Evolutionary conservation across 1,139 yeast species (phyloP), one percentile per base, ranked within the genome.

Genomic region (Blastobotrys elegans): DNA sequence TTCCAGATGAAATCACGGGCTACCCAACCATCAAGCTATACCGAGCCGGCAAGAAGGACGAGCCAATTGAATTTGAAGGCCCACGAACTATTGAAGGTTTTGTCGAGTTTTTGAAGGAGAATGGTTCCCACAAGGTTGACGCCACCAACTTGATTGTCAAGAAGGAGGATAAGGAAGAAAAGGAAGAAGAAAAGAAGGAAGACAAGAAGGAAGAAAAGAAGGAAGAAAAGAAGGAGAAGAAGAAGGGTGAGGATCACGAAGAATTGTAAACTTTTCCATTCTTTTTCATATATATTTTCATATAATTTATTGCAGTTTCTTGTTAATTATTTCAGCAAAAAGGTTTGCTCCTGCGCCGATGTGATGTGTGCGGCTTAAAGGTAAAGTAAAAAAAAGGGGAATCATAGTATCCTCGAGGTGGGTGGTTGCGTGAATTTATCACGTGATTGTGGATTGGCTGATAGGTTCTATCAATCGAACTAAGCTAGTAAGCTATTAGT

Each of bases 1-100:
- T 90, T 53, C 83, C 81, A 49, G 83, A 85, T 53, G 80, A 79
- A 45, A 83, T 92, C 59, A 75, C 79, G 58, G 97, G 97, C 52
- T 92, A 87, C 78, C 98, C 98, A 69, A 92, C 98, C 51, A 74
- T 92, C 61, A 76, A 86, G 66, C 76, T 92, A 56, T 92, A 81
- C 76, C 96, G 96, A 64, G 98, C 97, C 56, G 95, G 94, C 60
- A 81, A 83, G 65, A 75, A 84, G 66, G 78, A 78, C 60, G 75
- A 77, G 58, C 95, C 97, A 56, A 67, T 89, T 56, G 71, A 74
- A 43, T 90, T 75, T 70, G 71, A 75, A 51, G 86, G 88, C 53
- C 71, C 76, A 48, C 87, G 98, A 76, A 82, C 85, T 48, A 70
- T 90, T 52, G 89, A 84, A 59, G 72, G 78, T 32, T 76, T 92